Evolutionary conservation across 2,329 filamentous ascomycete genomes (phyloP), one percentile per base, ranked within the genome.

Genomic region (Tolypocladium inflatum): DNA sequence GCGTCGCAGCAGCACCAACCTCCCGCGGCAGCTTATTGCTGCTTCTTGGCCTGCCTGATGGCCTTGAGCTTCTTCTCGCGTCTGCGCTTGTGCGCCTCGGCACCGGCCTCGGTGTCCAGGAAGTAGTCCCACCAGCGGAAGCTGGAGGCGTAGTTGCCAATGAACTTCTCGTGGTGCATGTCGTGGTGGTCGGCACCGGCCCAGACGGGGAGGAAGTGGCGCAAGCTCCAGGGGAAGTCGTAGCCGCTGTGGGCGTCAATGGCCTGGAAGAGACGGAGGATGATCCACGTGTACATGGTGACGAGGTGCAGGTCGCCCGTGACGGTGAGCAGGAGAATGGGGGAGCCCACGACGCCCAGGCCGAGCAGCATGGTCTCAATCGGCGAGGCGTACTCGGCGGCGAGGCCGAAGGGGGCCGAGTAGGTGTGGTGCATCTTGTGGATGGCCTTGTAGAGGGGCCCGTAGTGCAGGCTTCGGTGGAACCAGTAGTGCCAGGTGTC

Each of bases 391-490:
- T 99, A 99, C 77, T 99, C 94, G 58, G 94, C 93, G 23, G 94
- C 93, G 56, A 99, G 81, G 65, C 94, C 94, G 70, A 99, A 99
- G 21, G 94, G 94, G 15, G 94, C 94, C 42, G 91, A 96, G 80
- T 99, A 99, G 70, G 94, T 93, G 80, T 99, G 94, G 79, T 99
- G 94, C 67, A 99, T 92, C 80, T 99, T 99, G 84, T 99, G 94
- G 68, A 99, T 90, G 69, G 87, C 84, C 80, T 91, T 96, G 85
- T 99, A 99, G 7, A 99, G 86, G 43, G 91, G 90, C 26, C 90
- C 92, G 79, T 91, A 95, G 81, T 99, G 94, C 76, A 99, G 85
- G 50, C 83, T 84, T 66, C 94, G 91, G 78, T 99, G 94, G 65
- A 85, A 86, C 87, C 92, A 97, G 82, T 99, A 99, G 77, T 99